phyloP scores from a whole-genome alignment of 306 rosid species.

The Quercus rubra region DNA sequence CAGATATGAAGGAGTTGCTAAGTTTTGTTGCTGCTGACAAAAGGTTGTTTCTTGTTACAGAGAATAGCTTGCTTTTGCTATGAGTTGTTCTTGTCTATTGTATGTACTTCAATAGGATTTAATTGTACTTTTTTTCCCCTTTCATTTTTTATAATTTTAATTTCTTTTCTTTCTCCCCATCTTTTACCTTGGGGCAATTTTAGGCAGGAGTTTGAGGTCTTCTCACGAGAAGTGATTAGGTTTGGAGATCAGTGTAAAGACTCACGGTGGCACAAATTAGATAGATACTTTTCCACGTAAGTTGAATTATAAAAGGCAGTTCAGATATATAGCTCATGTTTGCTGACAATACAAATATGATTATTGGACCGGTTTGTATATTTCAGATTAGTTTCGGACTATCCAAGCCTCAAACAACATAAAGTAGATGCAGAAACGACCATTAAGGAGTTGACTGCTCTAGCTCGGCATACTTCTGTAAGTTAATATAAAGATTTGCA shows the following conservation, averaged over 20 bases:
- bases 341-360: conserved; percentile 16
- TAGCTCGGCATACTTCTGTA: conserved; percentile 78
- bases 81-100: conserved; percentile 1
- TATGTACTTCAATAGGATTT: neutral
- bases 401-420: conserved; percentile 34
- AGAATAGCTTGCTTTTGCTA: conserved; percentile 14
- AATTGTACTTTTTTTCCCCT: neutral
- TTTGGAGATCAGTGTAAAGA: conserved; percentile 90
- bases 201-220: conserved; percentile 73
- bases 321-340: neutral
- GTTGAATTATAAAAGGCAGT: conserved; percentile 9
- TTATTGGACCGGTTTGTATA: conserved; percentile 13
- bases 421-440: conserved; percentile 59
- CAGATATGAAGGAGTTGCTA: conserved; percentile 61
- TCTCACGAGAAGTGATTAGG: conserved; percentile 74
- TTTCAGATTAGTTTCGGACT: conserved; percentile 70
- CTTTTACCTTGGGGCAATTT: conserved; percentile 8
- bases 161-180: conserved; percentile 7
- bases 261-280: conserved; percentile 86
- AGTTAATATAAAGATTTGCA: conserved; percentile 31
- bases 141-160: neutral
- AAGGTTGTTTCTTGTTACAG: conserved; percentile 54
- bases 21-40: conserved; percentile 82
- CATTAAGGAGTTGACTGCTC: conserved; percentile 60
- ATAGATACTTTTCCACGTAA: conserved; percentile 68